A percentile compares a stretch with the other conserved stretches of the same genome.
These are phyloP conservation scores for Hagleromyces aurorensis DNA, from an alignment of 805 yeast species.

Conservation along the genomic window DNA sequence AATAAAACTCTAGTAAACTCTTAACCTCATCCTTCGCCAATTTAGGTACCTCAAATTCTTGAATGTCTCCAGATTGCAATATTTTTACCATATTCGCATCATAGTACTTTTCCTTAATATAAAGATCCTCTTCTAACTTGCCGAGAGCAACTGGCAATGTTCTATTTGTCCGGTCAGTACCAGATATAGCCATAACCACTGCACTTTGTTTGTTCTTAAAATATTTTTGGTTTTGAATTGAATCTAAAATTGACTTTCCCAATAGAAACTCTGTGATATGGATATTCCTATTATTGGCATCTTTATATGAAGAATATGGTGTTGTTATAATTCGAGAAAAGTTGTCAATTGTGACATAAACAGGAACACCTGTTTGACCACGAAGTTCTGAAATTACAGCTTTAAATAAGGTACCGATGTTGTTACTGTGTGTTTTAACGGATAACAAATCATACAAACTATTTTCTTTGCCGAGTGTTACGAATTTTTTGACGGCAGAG, in stretches of 20 bases:
- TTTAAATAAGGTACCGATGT: slow-evolving; percentile 40
- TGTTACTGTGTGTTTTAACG: slow-evolving; percentile 32
- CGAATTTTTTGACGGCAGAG: slow-evolving; percentile 20
- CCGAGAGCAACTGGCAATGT: slow-evolving; percentile 59
- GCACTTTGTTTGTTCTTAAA: slow-evolving; percentile 50
- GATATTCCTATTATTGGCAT: slow-evolving; percentile 46
- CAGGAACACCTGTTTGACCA: slow-evolving; percentile 45
- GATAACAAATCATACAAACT: slow-evolving; percentile 39
- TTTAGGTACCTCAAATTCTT: slow-evolving; percentile 37
- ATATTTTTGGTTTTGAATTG: slow-evolving; percentile 42
- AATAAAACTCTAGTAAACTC: slow-evolving; percentile 35
- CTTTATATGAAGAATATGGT: slow-evolving; percentile 53
- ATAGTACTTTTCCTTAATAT: slow-evolving; percentile 40
- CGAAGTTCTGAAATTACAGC: slow-evolving; percentile 49
- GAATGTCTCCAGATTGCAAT: slow-evolving; percentile 33
- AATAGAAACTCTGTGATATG: slow-evolving; percentile 58
- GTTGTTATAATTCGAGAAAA: slow-evolving; percentile 53
- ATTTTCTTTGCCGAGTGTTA: slow-evolving; percentile 23
- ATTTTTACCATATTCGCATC: slow-evolving; percentile 48
- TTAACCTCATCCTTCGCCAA: slow-evolving; percentile 39
- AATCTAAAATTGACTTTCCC: slow-evolving; percentile 46
- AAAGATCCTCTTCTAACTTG: slow-evolving; percentile 45
- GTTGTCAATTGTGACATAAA: slow-evolving; percentile 65
- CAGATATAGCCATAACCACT: slow-evolving; percentile 54
- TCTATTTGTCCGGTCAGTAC: slow-evolving; percentile 41